phyloP scores from a whole-genome alignment of 345 rosid species.

The Hypericum perforatum region DNA sequence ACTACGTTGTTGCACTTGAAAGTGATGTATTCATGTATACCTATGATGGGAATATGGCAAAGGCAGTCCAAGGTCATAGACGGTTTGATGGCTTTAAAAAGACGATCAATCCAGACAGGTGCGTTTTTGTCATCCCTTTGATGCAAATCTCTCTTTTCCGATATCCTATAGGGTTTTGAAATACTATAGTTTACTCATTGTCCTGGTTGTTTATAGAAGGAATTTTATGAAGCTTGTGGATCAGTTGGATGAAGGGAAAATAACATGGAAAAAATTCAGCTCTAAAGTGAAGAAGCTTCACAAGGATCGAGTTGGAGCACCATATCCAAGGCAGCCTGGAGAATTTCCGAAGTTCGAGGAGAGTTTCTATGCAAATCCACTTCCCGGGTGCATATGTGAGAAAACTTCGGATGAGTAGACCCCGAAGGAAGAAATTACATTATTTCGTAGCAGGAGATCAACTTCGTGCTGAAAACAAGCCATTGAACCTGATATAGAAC shows the following conservation, averaged over 20 bases:
- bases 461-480: no score
- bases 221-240: constrained; percentile 75
- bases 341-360: constrained; percentile 88
- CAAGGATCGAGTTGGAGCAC: constrained; percentile 59
- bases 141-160: background rate
- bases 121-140: constrained; percentile 6
- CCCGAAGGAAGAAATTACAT: no score
- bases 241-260: constrained; percentile 60
- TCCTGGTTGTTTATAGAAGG: constrained; percentile 40
- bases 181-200: background rate
- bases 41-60: constrained; percentile 95
- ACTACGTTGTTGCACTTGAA: constrained; percentile 78
- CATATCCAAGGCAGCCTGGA: constrained; percentile 58
- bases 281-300: constrained; percentile 77
- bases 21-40: constrained; percentile 83
- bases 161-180: background rate
- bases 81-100: constrained; percentile 76
- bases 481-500: no score
- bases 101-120: constrained; percentile 88
- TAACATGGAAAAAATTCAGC: constrained; percentile 81
- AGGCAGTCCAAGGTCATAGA: constrained; percentile 97
- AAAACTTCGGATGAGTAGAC: constrained; percentile 5
- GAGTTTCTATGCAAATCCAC: constrained; percentile 82
- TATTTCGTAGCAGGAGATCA: no score
- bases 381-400: constrained; percentile 82